A percentile compares a stretch with the other conserved stretches of the same genome.
Conservation (phyloP, 2,329 filamentous ascomycete species). For the Rutstroemia sp. region DNA sequence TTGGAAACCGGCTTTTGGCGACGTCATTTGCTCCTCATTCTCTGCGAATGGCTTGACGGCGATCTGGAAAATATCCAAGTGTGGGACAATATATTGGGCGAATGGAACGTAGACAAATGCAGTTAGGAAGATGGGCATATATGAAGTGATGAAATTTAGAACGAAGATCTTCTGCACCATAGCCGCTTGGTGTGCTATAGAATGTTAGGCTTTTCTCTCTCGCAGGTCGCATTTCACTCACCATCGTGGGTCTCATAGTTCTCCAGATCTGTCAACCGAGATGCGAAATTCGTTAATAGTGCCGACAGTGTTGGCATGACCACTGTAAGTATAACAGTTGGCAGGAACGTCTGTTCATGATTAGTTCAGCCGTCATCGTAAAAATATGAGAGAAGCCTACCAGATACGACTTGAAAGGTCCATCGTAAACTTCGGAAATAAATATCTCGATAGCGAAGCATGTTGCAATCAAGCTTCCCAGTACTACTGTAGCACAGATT, state of each 20-base stretch:
- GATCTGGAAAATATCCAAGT: conserved; percentile 73
- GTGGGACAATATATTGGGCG: conserved; percentile 72
- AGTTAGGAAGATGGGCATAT: conserved; percentile 84
- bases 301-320: conserved; percentile 72
- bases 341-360: conserved; percentile 64
- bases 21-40: conserved; percentile 60
- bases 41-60: conserved; percentile 70
- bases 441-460: conserved; percentile 95
- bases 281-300: conserved; percentile 69
- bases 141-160: conserved; percentile 93
- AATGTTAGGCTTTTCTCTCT: not conserved
- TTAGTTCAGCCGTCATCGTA: conserved; percentile 9
- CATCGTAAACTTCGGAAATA: conserved; percentile 87
- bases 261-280: conserved; percentile 70
- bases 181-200: conserved; percentile 65
- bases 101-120: conserved; percentile 95
- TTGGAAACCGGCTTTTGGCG: conserved; percentile 55
- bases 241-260: conserved; percentile 85
- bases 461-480: conserved; percentile 75
- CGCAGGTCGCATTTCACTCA: conserved; percentile 24
- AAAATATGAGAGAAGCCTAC: conserved; percentile 39
- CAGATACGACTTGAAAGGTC: conserved; percentile 77
- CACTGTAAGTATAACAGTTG: conserved; percentile 78
- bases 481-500: conserved; percentile 58
- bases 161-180: conserved; percentile 92